Base-by-base conservation (phyloP, 495 filamentous ascomycete genomes). In the Podospora anserina region DNA sequence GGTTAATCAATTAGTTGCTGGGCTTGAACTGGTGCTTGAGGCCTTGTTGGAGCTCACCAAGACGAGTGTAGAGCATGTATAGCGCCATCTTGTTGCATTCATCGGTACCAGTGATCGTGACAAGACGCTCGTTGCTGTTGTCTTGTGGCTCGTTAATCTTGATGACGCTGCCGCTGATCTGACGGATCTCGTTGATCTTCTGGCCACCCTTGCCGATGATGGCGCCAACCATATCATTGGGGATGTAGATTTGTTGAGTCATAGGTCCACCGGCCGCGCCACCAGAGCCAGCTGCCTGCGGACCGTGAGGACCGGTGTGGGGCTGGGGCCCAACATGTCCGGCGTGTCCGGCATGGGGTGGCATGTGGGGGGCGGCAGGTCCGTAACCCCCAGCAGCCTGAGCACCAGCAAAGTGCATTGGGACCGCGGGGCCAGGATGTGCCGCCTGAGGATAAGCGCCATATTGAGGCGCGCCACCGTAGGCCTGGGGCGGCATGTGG, bases 111-210 rank as follows among this genome's bases (percentile, higher is more conserved):
- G 96, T 97, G 72, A 99, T 97, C 7, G 95, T 99, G 30, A 99
- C 95, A 64, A 99, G 83, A 66, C 95, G 87, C 82, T 99, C 95
- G 75, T 98, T 99, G 84, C 93, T 97, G 81, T 96, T 98, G 78
- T 98, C 96, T 74, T 97, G 94, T 0, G 95, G 95, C 76, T 99
- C 95, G 78, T 99, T 99, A 84, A 99, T 99, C 87, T 99, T 99
- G 77, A 99, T 99, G 15, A 98, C 94, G 80, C 95, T 98, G 69
- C 96, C 96, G 74, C 91, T 96, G 72, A 99, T 86, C 72, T 96
- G 92, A 66, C 95, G 89, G 69, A 99, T 99, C 82, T 99, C 95
- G 76, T 99, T 99, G 84, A 99, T 99, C 88, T 99, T 99, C 27
- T 93, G 92, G 69, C 95, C 95, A 66, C 95, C 96, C 82, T 99